Evolutionary conservation across 2,329 filamentous ascomycete species (phyloP), one percentile per base, ranked within the genome.

Genomic region (Talaromyces sp.): DNA sequence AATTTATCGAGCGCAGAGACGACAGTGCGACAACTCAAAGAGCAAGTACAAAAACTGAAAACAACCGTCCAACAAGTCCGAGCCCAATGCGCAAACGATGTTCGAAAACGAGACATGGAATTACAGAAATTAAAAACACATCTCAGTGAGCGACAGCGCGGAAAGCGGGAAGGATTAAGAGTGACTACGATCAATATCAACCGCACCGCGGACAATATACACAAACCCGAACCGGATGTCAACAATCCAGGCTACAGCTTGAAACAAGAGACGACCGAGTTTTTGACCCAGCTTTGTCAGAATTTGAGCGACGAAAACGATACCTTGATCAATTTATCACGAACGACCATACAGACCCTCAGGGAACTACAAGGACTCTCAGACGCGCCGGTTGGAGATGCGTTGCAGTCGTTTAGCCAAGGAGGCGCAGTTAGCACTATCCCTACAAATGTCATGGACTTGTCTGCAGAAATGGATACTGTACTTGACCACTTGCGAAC

Each of bases 251-350:
- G 78, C 63, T 89, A 94, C 77, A 91, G 88, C 70, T 80, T 98
- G 67, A 89, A 89, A 72, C 88, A 89, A 75, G 95, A 98, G 79
- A 96, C 94, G 5, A 97, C 94, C 58, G 89, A 93, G 59, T 97
- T 97, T 74, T 81, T 99, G 65, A 95, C 93, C 0, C 89, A 91
- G 72, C 81, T 97, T 66, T 93, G 92, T 34, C 90, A 91, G 74
- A 88, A 87, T 45, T 80, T 98, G 65, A 95, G 92, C 73, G 92
- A 96, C 70, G 95, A 99, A 77, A 99, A 99, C 72, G 93, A 97
- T 73, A 85, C 86, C 5, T 79, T 98, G 13, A 87, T 96, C 43
- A 82, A 82, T 1, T 82, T 97, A 34, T 84, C 96, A 60, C 83
- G 88, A 61, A 87, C 86, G 60, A 91, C 92, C 0, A 85, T 94